These are phyloP conservation scores for Teratosphaeria epicoccoides DNA, from an alignment of 2,329 filamentous ascomycete genomes.

Conservation along the genomic window DNA sequence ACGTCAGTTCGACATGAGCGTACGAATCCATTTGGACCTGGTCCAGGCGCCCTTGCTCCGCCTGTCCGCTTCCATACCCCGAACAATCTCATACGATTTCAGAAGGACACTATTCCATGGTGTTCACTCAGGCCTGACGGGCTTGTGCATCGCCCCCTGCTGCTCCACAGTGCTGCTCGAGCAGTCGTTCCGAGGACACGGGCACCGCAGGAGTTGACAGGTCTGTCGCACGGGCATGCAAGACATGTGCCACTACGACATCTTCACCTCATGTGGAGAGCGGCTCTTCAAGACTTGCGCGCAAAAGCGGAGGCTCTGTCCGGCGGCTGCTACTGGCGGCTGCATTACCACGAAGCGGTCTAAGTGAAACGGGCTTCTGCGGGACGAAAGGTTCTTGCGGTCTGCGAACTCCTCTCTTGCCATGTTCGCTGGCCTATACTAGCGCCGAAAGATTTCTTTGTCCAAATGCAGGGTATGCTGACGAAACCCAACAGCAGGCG, in stretches of 20 bases:
- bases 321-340: neutral
- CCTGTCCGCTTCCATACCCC: neutral
- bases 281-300: neutral
- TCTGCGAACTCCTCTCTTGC: neutral
- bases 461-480: neutral
- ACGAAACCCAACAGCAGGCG: neutral
- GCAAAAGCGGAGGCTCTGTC: neutral
- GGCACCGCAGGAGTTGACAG: conserved; percentile 1
- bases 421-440: neutral
- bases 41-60: too few relatives aligned
- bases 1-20: too few relatives aligned
- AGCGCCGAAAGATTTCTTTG: conserved; percentile 4
- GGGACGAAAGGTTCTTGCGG: neutral
- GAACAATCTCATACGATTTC: neutral
- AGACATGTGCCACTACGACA: neutral
- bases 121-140: neutral
- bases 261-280: neutral
- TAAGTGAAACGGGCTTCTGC: neutral
- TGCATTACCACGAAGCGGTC: neutral
- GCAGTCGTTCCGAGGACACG: neutral
- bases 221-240: neutral
- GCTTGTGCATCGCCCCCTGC: neutral
- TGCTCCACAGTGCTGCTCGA: neutral
- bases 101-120: neutral
- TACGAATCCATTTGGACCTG: too few relatives aligned